Evolutionary conservation across 306 rosid species (phyloP), one percentile per base, ranked within the genome.

Genomic region (Delonix regia): DNA sequence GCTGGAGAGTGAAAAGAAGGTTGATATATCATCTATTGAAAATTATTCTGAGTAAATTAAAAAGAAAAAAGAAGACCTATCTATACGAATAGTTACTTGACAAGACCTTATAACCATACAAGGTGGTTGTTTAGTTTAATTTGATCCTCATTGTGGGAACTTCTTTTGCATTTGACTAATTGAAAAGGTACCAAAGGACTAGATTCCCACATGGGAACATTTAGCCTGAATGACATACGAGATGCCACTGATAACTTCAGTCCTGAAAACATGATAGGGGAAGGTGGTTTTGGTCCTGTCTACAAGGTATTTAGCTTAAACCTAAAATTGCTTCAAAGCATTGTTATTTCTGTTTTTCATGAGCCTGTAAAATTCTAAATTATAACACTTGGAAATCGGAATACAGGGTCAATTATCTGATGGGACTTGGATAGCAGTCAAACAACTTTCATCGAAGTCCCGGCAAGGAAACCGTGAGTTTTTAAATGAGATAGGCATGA

Each of bases 211-310:
- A 73, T 42, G 27, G 83, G 89, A 55, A 68, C 79, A 56, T 89
- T 71, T 81, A 85, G 78, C 9, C 77, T 80, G 61, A 78, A 80
- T 69, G 85, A 89, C 80, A 83, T 89, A 44, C 83, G 72, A 77
- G 86, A 81, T 13, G 91, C 96, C 41, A 91, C 96, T 9, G 83
- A 89, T 51, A 84, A 83, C 74, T 91, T 91, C 25, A 80, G 57
- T 81, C 68, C 85, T 71, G 73, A 36, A 42, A 91, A 89, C 76
- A 89, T 82, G 84, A 62, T 91, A 27, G 96, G 92, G 53, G 92
- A 91, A 84, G 97, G 97, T n/a, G 97, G 97, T 74, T 91, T 91
- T 87, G 97, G 97, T 83, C 80, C 83, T 44, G 93, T 91, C 65
- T 87, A 81, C 81, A 84, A 92, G 95, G 97, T 88, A 82, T 66